Evolutionary conservation across 805 yeast species (phyloP), one percentile per base, ranked within the genome.

Genomic region (Kuraishia floccosa): DNA sequence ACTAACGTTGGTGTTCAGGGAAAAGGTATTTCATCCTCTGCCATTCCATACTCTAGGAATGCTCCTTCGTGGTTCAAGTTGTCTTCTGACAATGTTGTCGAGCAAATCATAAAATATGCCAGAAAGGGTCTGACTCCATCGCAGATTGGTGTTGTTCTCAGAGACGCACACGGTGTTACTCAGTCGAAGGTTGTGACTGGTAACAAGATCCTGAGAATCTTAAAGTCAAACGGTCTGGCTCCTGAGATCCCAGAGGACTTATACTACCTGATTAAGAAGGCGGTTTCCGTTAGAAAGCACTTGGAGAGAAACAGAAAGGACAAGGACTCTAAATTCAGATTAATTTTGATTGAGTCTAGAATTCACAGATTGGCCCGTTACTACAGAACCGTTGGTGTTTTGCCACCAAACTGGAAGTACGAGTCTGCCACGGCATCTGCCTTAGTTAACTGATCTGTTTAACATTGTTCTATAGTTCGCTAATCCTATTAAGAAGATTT

Each of bases 391-490:
- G 95, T 85, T 57, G 75, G 94, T 60, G 97, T 91, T 58, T 80
- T 91, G 63, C 98, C 99, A 57, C 97, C 99, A 65, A 87, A 82
- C 91, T 91, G 99, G 99, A 91, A 91, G 76, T 91, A 83, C 94
- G 99, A 91, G 77, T 89, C 98, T 53, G 95, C 98, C 63, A 91
- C 98, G 62, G 99, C 99, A 63, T 91, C 98, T 58, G 94, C 99
- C 68, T 79, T 91, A 70, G 99, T 91, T 61, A 89, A 89, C 83
- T 91, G 86, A 70, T 60, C 57, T 21, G 27, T 32, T 33, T 33
- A 16, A 55, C 44, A 35, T 35, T n/a, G n/a, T n/a, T n/a, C n/a
- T n/a, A n/a, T n/a, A n/a, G n/a, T n/a, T n/a, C n/a, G n/a, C n/a
- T n/a, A n/a, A n/a, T n/a, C n/a, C n/a, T n/a, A n/a, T n/a, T n/a